Percentiles rank a stretch among this genome's conserved stretches.
Evolutionary conservation across 2,329 filamentous ascomycete genomes (phyloP).

Genomic region (Aspergillus hiratsukae): DNA sequence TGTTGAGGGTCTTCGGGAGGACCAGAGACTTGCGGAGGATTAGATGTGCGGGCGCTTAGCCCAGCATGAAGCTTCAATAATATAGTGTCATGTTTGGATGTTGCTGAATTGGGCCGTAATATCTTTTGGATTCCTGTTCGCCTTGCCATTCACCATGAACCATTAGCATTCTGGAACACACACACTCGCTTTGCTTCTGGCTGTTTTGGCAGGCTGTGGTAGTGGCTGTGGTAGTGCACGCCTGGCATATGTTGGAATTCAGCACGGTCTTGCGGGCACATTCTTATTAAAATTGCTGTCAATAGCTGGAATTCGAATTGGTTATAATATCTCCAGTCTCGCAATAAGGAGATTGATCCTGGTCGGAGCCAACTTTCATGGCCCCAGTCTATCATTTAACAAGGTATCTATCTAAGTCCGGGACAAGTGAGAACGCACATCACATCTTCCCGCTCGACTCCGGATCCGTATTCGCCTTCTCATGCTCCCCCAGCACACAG

Average conservation of each 20-base stretch:
- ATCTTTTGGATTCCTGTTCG: slow-evolving; percentile 17
- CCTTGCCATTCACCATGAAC: slow-evolving; percentile 14
- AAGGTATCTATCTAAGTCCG: neutral
- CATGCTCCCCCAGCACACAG: slow-evolving; percentile 59
- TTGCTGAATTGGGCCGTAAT: slow-evolving; percentile 25
- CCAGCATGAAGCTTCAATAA: slow-evolving; percentile 14
- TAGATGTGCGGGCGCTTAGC: slow-evolving; percentile 17
- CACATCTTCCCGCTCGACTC: slow-evolving; percentile 18
- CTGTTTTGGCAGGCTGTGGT: slow-evolving; percentile 1
- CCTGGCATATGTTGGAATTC: neutral
- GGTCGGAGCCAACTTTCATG: neutral
- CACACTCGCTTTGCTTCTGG: slow-evolving; percentile 10
- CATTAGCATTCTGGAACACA: slow-evolving; percentile 5
- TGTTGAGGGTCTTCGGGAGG: slow-evolving; percentile 81
- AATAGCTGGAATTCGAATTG: neutral
- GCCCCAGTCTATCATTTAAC: neutral
- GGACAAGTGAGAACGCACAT: neutral
- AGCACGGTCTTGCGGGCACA: neutral
- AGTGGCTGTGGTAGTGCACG: neutral
- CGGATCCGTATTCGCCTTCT: slow-evolving; percentile 59
- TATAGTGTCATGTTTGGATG: slow-evolving; percentile 25
- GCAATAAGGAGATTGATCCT: neutral
- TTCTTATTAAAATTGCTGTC: neutral
- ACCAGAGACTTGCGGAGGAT: slow-evolving; percentile 42
- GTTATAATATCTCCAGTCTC: neutral